Evolutionary conservation across 2,329 filamentous ascomycete genomes (phyloP).

Genomic region (Cucurbitaria berberidis): DNA sequence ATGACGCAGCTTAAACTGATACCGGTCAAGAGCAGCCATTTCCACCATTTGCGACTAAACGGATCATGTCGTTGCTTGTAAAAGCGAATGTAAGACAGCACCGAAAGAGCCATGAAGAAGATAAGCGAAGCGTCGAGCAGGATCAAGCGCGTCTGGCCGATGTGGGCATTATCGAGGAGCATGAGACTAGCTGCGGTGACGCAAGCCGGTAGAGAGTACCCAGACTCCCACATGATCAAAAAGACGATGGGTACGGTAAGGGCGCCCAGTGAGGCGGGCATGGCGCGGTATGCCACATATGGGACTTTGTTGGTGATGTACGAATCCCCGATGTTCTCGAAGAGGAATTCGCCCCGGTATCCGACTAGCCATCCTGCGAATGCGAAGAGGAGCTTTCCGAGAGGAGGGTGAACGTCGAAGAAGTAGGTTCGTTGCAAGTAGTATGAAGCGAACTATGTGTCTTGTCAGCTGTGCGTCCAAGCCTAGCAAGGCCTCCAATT

Average conservation of each 20-base stretch:
- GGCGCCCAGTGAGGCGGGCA: slow-evolving; percentile 90
- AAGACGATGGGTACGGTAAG: slow-evolving; percentile 94
- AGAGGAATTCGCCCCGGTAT: slow-evolving; percentile 95
- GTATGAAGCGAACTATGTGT: slow-evolving; percentile 61
- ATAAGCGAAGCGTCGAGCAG: slow-evolving; percentile 93
- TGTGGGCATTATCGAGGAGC: slow-evolving; percentile 96
- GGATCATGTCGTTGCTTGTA: slow-evolving; percentile 92
- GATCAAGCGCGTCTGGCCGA: slow-evolving; percentile 94
- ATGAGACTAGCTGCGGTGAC: slow-evolving; percentile 84
- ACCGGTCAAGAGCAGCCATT: slow-evolving; percentile 95
- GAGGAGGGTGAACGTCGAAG: slow-evolving; percentile 98
- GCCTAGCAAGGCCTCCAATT: background rate
- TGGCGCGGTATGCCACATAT: slow-evolving; percentile 91
- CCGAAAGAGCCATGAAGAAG: slow-evolving; percentile 92
- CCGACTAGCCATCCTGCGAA: slow-evolving; percentile 97
- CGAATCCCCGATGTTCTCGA: slow-evolving; percentile 98
- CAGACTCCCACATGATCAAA: slow-evolving; percentile 99
- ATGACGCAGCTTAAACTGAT: slow-evolving; percentile 96
- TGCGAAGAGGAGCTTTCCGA: slow-evolving; percentile 97
- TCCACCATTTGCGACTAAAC: slow-evolving; percentile 98
- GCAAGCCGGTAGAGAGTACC: slow-evolving; percentile 92
- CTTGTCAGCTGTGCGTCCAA: slow-evolving; percentile 24
- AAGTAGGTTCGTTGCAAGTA: slow-evolving; percentile 98
- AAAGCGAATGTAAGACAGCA: slow-evolving; percentile 94
- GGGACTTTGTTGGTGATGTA: slow-evolving; percentile 97